phyloP scores from a whole-genome alignment of 257 asterid genomes.

The Salvia rosmarinus region DNA sequence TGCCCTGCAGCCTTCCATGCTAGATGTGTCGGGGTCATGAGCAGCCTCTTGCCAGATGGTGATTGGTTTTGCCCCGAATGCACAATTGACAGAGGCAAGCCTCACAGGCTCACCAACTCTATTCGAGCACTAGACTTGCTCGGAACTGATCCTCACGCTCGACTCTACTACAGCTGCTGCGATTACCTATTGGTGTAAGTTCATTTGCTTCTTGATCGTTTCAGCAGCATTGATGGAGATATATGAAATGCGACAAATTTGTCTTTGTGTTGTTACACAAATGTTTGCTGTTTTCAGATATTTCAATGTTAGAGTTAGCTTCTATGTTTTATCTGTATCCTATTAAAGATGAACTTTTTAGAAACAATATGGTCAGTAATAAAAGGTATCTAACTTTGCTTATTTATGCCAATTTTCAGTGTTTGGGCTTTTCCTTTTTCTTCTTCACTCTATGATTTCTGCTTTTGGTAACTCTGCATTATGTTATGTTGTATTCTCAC shows the following conservation, averaged over 20 bases:
- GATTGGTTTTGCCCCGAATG: slow-evolving; percentile 97
- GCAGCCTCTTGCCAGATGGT: slow-evolving; percentile 79
- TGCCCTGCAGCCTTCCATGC: slow-evolving; percentile 96
- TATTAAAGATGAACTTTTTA: no score
- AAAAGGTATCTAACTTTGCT: no score
- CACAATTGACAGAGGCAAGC: slow-evolving; percentile 50
- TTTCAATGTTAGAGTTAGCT: no score
- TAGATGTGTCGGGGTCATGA: slow-evolving; percentile 80
- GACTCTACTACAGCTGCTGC: slow-evolving; percentile 65
- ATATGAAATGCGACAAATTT: no score
- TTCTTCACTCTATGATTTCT: neutral
- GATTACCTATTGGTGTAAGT: slow-evolving; percentile 91
- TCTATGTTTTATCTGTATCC: no score
- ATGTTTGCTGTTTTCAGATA: no score
- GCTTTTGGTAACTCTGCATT: neutral
- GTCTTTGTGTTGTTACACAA: no score
- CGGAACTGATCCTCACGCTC: slow-evolving; percentile 75
- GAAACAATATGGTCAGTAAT: no score
- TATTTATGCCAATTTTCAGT: no score
- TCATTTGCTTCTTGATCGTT: neutral
- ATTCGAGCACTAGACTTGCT: slow-evolving; percentile 70
- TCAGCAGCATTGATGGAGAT: no score
- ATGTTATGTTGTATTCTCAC: neutral
- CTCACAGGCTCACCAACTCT: slow-evolving; percentile 51
- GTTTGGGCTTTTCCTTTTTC: no score